Evolutionary conservation across 345 rosid species (phyloP), one percentile per base, ranked within the genome.

Genomic region (Punica granatum): DNA sequence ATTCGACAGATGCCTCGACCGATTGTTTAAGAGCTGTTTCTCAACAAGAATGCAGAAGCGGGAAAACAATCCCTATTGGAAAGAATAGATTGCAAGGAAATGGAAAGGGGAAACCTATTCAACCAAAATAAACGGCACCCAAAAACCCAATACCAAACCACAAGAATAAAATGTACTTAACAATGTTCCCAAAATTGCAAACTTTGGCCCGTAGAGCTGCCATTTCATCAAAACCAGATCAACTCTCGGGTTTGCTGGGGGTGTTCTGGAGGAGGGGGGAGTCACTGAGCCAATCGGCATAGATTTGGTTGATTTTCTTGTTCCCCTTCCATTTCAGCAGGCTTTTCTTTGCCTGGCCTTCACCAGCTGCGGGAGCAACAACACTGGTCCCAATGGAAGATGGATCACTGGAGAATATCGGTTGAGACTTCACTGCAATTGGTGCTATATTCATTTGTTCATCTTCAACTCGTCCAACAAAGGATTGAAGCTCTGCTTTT

Each of bases 221-320:
- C 61, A 56, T 28, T 56, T 30, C 0, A 9, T 14, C 18, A 26
- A 56, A 56, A 26, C 12, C 61, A 37, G 48, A 68, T 84, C 82
- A 87, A 60, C 80, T 76, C 80, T 85, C 88, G 28, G 76, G 80
- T 68, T 76, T 84, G 51, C 74, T 77, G 1, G 86, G 76, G 62
- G 72, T 59, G 72, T 71, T 80, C 46, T 77, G 81, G 18, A 74
- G 75, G 51, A 88, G 75, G 42, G 98, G 97, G 75, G 88, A 66
- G 81, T 91, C 99, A 31, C 91, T 95, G 7, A 91, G 88, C 99
- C 99, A 94, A 59, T 94, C 98, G 7, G 81, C 99, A 70, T 94
- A 94, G 41, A 94, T 91, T 51, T 85, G 73, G 46, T 94, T 86
- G 61, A 94, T 86, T 76, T 91, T 94, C 97, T 83, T 88, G 31